phyloP scores from a whole-genome alignment of 2,329 filamentous ascomycete genomes.

The Nemania sp. region DNA sequence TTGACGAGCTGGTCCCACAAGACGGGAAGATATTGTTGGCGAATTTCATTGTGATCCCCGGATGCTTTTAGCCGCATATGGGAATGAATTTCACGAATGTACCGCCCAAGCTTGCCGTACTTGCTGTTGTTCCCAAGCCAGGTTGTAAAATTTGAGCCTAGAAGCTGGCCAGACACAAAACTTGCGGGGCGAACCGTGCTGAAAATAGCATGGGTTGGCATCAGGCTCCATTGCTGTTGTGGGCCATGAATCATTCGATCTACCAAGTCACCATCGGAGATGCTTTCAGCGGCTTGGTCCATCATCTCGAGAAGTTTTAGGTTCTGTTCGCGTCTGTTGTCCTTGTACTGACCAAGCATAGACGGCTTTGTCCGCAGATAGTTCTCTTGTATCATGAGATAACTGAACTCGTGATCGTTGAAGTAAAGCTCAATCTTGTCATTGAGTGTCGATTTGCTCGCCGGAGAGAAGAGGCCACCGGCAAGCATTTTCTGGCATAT shows the following conservation, averaged over 20 bases:
- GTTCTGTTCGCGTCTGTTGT: constrained; percentile 69
- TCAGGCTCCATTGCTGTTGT: constrained; percentile 97
- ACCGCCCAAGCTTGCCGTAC: constrained; percentile 74
- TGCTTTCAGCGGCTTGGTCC: constrained; percentile 89
- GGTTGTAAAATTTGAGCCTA: constrained; percentile 76
- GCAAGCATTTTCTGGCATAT: constrained; percentile 92
- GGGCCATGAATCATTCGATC: constrained; percentile 98
- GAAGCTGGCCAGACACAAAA: constrained; percentile 79
- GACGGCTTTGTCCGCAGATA: constrained; percentile 85
- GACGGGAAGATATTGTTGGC: constrained; percentile 90
- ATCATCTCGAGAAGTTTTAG: constrained; percentile 85
- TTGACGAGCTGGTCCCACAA: constrained; percentile 83
- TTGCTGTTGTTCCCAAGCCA: constrained; percentile 98
- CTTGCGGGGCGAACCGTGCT: constrained; percentile 92
- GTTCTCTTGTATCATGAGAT: constrained; percentile 97
- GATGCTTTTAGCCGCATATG: constrained; percentile 93
- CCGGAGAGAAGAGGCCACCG: constrained; percentile 80
- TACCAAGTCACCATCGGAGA: constrained; percentile 94
- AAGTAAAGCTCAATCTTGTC: constrained; percentile 99
- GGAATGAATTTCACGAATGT: constrained; percentile 90
- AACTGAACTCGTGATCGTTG: constrained; percentile 98
- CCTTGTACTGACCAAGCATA: constrained; percentile 59
- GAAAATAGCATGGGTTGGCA: constrained; percentile 95
- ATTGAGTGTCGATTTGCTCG: constrained; percentile 85
- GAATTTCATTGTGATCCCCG: constrained; percentile 89